Base-by-base conservation (phyloP, 768 basidiomycete genomes). In the Cyclocybe aegerita region DNA sequence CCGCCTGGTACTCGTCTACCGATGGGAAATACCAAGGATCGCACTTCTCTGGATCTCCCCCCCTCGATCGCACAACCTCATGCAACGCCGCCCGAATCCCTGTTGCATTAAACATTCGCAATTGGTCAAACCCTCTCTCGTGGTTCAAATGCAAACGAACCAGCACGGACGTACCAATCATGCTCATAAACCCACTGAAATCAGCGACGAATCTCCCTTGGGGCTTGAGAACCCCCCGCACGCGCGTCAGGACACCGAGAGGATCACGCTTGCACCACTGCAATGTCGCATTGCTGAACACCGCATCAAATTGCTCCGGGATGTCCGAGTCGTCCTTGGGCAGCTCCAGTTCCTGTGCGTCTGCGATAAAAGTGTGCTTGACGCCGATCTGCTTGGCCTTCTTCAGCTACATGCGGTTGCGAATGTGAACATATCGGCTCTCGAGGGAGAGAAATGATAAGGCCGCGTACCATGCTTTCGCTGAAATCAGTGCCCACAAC, bases 21-120 rank as follows among this genome's bases (percentile, higher is more conserved):
- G 85, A 85, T 4, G 92, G 92, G 62, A 91, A 93, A 70, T 82
- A 91, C 90, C 90, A 93, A 0, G 92, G 92, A 60, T 94, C 91
- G 38, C 82, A 63, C 9, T 66, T 59, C 7, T 67, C 65, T 8
- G 90, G 80, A 63, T 90, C 74, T 48, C 82, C 65, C 0, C 88
- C 86, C 23, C 75, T 72, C 30, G 67, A 65, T 48, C 67, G 69
- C 35, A 86, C 65, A 0, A 77, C 81, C 8, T 72, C 61, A 53
- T 90, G 73, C 11, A 93, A 57, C 4, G 79, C 77, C 11, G 70
- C 65, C 48, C 89, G 71, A 23, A 91, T 65, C 7, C 88, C 90
- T 88, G 70, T 48, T n/a, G 23, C 23, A 23, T 23, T 23, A 23
- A 23, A 23, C 23, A 15, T 8, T 14, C 38, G 44, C 12, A 7